Evolutionary conservation across 2,329 filamentous ascomycete species (phyloP).

Genomic region (Alternaria dauci): DNA sequence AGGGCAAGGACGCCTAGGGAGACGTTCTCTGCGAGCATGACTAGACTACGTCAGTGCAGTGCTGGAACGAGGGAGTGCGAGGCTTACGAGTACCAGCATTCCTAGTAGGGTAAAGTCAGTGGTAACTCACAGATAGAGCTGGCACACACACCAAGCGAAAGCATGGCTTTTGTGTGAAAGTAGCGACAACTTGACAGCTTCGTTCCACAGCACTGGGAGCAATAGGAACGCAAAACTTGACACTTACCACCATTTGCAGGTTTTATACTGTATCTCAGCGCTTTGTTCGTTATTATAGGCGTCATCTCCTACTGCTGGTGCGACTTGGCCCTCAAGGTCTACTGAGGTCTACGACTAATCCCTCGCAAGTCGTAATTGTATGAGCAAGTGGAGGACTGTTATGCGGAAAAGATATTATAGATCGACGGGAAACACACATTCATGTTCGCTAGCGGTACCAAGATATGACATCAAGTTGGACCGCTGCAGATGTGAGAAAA

Average conservation of each 20-base stretch:
- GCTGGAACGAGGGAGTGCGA: not conserved
- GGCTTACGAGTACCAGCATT: constrained; percentile 8
- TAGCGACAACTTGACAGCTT: not conserved
- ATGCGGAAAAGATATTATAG: not conserved
- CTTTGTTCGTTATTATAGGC: constrained; percentile 42
- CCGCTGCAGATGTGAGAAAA: not conserved
- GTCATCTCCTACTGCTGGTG: constrained; percentile 8
- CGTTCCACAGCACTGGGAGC: not conserved
- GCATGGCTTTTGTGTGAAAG: not conserved
- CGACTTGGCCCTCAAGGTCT: constrained; percentile 25
- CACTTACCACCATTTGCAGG: constrained; percentile 58
- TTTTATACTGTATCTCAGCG: constrained; percentile 60
- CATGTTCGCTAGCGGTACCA: not conserved
- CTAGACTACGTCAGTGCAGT: constrained; percentile 23
- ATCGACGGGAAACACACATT: not conserved
- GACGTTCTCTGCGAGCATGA: constrained; percentile 68
- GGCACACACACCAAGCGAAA: not conserved
- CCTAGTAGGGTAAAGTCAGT: constrained; percentile 7
- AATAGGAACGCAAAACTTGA: not conserved
- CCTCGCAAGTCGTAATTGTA: not conserved
- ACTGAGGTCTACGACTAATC: not conserved
- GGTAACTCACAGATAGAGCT: not conserved
- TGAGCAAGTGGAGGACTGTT: not conserved
- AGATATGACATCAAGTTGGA: not conserved
- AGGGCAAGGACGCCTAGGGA: constrained; percentile 65